A percentile compares a stretch with the other conserved stretches of the same genome.
Evolutionary conservation across 495 filamentous ascomycete genomes (phyloP).

Genomic region (Penicillium samsonianum): DNA sequence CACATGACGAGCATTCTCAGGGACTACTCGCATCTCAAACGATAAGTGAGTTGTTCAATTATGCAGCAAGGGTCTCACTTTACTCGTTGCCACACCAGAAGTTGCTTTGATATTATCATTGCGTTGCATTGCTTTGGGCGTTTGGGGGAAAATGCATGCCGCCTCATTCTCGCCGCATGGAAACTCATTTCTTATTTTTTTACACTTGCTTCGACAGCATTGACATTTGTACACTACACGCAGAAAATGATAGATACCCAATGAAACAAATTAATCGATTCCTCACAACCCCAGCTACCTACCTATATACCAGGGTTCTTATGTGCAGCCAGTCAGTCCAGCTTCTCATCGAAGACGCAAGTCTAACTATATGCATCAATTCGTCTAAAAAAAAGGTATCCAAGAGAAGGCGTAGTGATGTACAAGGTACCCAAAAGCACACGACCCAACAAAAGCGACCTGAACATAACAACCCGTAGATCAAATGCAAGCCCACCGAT

Average conservation of each 20-base stretch:
- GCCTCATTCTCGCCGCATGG: background rate
- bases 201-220: background rate
- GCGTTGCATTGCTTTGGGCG: constrained; percentile 29
- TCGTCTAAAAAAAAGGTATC: constrained; percentile 25
- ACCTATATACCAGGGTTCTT: background rate
- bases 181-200: background rate
- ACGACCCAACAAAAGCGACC: constrained; percentile 17
- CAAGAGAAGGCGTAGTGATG: constrained; percentile 20
- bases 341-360: background rate
- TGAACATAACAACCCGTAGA: constrained; percentile 5
- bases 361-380: constrained; percentile 21
- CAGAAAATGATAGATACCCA: constrained; percentile 37
- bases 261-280: constrained; percentile 17
- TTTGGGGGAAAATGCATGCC: constrained; percentile 12
- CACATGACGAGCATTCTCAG: constrained; percentile 89
- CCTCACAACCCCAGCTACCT: background rate
- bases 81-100: background rate
- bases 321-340: background rate
- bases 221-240: constrained; percentile 22
- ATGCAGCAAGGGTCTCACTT: background rate
- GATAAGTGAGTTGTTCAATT: constrained; percentile 23
- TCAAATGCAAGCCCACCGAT: constrained; percentile 10
- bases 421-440: constrained; percentile 21
- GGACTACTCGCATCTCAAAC: constrained; percentile 73
- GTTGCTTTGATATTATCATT: background rate